phyloP scores from a whole-genome alignment of 345 rosid species.

The Murraya paniculata region DNA sequence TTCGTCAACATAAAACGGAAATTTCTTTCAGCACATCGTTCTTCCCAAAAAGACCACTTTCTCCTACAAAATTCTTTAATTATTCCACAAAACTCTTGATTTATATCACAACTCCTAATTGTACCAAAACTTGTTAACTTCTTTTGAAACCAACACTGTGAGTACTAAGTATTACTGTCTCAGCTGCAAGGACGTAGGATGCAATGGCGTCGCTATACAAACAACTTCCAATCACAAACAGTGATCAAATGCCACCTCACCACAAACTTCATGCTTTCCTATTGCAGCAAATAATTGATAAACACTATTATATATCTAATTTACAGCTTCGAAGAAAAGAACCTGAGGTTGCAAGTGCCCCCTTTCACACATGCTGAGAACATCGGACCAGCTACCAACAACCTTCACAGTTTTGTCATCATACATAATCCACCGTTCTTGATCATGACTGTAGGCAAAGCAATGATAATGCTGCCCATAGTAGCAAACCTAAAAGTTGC shows the following conservation, averaged over 20 bases:
- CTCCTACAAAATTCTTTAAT: constrained; percentile 24
- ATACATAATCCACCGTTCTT: constrained; percentile 81
- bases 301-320: constrained; percentile 29
- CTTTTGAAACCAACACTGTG: constrained; percentile 17
- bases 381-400: constrained; percentile 85
- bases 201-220: constrained; percentile 15
- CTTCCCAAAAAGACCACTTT: constrained; percentile 16
- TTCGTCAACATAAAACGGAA: constrained; percentile 19
- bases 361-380: constrained; percentile 68
- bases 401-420: constrained; percentile 96
- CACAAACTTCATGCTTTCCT: constrained; percentile 10
- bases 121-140: constrained; percentile 14
- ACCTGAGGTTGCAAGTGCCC: constrained; percentile 99
- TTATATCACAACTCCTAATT: constrained; percentile 14
- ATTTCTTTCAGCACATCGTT: constrained; percentile 14
- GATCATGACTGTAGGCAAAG: constrained; percentile 80
- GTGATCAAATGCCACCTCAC: constrained; percentile 16
- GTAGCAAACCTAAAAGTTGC: constrained; percentile 78
- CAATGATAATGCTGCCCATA: constrained; percentile 99
- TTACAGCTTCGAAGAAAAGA: constrained; percentile 79
- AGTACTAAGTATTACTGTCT: constrained; percentile 11
- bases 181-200: constrained; percentile 23
- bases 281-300: constrained; percentile 23
- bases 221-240: constrained; percentile 16
- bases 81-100: constrained; percentile 20